These are phyloP conservation scores for Trypanosoma mega DNA, from an alignment of 208 protist genomes.

Conservation along the genomic window DNA sequence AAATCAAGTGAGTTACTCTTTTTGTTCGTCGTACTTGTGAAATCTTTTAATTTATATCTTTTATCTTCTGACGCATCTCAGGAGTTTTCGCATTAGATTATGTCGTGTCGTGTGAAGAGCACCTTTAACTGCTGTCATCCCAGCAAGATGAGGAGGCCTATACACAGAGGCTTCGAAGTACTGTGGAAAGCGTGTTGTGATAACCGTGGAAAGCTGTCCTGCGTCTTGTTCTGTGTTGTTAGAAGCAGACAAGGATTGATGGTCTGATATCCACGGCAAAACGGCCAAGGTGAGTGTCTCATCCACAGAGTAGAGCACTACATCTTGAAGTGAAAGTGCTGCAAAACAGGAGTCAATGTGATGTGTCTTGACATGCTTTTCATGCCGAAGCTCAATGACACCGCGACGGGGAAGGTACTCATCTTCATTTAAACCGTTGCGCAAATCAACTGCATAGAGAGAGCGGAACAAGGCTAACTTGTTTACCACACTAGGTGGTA, in stretches of 20 bases:
- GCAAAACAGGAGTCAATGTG: slow-evolving; percentile 48
- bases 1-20: too few species aligned
- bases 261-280: slow-evolving; percentile 25
- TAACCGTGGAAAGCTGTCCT: slow-evolving; percentile 14
- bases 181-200: slow-evolving; percentile 30
- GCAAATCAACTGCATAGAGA: slow-evolving; percentile 47
- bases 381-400: slow-evolving; percentile 48
- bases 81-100: background rate
- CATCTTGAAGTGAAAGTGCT: slow-evolving; percentile 25
- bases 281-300: slow-evolving; percentile 47
- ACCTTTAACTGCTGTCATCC: background rate
- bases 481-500: slow-evolving; percentile 34
- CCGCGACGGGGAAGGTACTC: slow-evolving; percentile 41
- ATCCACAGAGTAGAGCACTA: slow-evolving; percentile 35
- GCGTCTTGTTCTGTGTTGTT: slow-evolving; percentile 1
- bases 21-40: too few species aligned
- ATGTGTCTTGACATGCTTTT: slow-evolving; percentile 29
- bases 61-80: background rate
- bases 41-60: background rate
- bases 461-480: slow-evolving; percentile 60
- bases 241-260: too few species aligned
- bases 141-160: background rate
- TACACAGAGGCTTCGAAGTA: slow-evolving; percentile 28
- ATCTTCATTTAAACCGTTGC: slow-evolving; percentile 23
- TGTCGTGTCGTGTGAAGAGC: slow-evolving; percentile 11